Conservation (phyloP, 2,329 filamentous ascomycete species). For the Pseudogymnoascus sp. region DNA sequence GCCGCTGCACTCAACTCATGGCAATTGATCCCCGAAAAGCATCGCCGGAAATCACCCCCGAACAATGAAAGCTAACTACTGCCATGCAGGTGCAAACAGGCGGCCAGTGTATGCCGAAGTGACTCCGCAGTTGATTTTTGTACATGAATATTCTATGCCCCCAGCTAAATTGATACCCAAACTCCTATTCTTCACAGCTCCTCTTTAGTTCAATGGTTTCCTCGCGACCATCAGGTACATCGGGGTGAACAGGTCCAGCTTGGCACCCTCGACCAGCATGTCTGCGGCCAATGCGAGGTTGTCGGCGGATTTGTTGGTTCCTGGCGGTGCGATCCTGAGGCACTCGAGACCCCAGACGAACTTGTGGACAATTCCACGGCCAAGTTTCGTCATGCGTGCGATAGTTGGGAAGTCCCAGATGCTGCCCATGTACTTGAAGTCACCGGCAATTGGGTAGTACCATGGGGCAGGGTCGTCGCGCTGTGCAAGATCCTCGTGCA, state of each 20-base stretch:
- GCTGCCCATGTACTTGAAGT: slow-evolving; percentile 75
- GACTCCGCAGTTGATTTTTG: not conserved
- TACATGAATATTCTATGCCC: slow-evolving; percentile 6
- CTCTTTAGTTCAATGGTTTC: slow-evolving; percentile 50
- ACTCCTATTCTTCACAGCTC: not conserved
- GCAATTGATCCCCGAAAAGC: not conserved
- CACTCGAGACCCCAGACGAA: slow-evolving; percentile 70
- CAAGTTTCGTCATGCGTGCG: slow-evolving; percentile 79
- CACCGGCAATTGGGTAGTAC: slow-evolving; percentile 88
- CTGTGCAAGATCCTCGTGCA: slow-evolving; percentile 79
- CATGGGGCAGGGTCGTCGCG: slow-evolving; percentile 70
- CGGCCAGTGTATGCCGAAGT: not conserved
- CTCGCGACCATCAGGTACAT: slow-evolving; percentile 96
- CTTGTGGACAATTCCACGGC: slow-evolving; percentile 65
- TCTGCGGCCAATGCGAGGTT: slow-evolving; percentile 75
- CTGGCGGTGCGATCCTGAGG: slow-evolving; percentile 64
- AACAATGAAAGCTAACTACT: slow-evolving; percentile 1
- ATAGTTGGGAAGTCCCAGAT: slow-evolving; percentile 74
- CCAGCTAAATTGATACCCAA: not conserved
- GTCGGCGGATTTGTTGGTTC: slow-evolving; percentile 92
- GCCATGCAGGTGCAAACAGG: not conserved
- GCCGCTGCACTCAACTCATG: slow-evolving; percentile 1
- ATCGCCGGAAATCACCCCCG: slow-evolving; percentile 5
- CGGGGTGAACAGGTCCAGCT: slow-evolving; percentile 89
- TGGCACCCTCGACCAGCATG: slow-evolving; percentile 75